Evolutionary conservation across 2,329 filamentous ascomycete genomes (phyloP).

Genomic region (Aspergillus proliferans): DNA sequence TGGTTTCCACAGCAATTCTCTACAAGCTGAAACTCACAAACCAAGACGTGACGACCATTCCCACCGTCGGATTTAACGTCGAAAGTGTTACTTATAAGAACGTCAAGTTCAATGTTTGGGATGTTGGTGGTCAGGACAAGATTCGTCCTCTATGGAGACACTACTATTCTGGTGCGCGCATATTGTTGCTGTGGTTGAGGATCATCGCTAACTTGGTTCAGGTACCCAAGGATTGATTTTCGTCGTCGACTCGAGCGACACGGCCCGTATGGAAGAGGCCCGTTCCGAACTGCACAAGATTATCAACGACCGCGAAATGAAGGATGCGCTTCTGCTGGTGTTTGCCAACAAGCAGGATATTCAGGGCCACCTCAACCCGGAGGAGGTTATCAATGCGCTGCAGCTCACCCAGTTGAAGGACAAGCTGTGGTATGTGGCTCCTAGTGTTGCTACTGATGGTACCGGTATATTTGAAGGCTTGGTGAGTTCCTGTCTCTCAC

Average conservation of each 20-base stretch:
- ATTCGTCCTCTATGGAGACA: conserved; percentile 95
- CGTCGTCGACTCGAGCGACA: conserved; percentile 94
- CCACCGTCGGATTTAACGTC: conserved; percentile 98
- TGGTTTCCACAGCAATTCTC: conserved; percentile 60
- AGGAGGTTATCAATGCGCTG: conserved; percentile 72
- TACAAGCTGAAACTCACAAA: conserved; percentile 95
- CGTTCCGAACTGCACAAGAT: conserved; percentile 91
- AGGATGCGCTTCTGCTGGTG: conserved; percentile 85
- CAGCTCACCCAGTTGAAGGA: conserved; percentile 72
- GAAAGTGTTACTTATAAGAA: conserved; percentile 99
- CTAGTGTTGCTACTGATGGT: conserved; percentile 73
- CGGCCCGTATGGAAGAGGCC: conserved; percentile 84
- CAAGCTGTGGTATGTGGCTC: conserved; percentile 78
- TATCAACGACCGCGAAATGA: conserved; percentile 96
- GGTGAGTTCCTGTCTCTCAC: conserved; percentile 37
- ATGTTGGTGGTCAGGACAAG: conserved; percentile 98
- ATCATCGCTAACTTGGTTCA: conserved; percentile 32
- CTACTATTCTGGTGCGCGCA: conserved; percentile 69
- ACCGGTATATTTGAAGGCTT: conserved; percentile 76
- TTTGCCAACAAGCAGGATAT: conserved; percentile 99
- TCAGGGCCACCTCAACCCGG: conserved; percentile 69
- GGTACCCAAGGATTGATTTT: conserved; percentile 97
- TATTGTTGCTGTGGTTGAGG: neutral
- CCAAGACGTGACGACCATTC: conserved; percentile 96
- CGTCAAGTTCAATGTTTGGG: conserved; percentile 99